These are phyloP conservation scores for Collybia mongolica DNA, from an alignment of 768 basidiomycete species.

Conservation along the genomic window DNA sequence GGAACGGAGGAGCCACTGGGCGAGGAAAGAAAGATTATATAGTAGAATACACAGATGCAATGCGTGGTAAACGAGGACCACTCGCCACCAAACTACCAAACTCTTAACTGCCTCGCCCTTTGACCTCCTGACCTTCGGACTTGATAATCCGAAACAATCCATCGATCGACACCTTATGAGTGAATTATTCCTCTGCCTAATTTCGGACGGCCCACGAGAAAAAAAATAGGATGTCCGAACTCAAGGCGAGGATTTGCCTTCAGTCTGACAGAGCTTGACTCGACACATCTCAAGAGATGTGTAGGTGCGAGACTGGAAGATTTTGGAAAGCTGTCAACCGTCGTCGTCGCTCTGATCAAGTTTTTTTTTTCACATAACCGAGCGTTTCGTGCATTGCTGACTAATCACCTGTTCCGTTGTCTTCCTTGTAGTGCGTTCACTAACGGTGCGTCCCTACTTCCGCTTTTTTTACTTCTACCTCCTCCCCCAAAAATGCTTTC, in stretches of 20 bases:
- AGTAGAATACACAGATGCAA: background rate
- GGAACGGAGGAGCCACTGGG: too few species aligned
- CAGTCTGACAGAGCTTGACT: slow-evolving; percentile 64
- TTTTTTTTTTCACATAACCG: slow-evolving; percentile 5
- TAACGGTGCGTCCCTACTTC: slow-evolving; percentile 1
- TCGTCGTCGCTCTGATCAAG: slow-evolving; percentile 75
- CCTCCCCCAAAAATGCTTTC: slow-evolving; percentile 55
- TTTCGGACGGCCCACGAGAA: slow-evolving; percentile 67
- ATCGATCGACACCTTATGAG: too few species aligned
- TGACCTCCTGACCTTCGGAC: too few species aligned
- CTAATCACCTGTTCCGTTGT: slow-evolving; percentile 29
- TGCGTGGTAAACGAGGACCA: too few species aligned
- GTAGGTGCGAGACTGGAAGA: slow-evolving; percentile 76
- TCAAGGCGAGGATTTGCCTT: slow-evolving; percentile 64
- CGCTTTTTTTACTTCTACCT: slow-evolving; percentile 18
- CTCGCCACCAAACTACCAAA: too few species aligned
- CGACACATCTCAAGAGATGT: slow-evolving; percentile 29
- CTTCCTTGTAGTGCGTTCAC: slow-evolving; percentile 10
- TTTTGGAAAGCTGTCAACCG: slow-evolving; percentile 47
- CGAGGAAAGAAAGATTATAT: too few species aligned
- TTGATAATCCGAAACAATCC: too few species aligned
- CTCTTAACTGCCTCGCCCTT: too few species aligned
- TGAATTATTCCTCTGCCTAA: slow-evolving; percentile 71
- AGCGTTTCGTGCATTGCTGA: slow-evolving; percentile 36
- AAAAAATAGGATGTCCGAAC: slow-evolving; percentile 59